Percentiles rank a stretch among this genome's conserved stretches.
These are phyloP conservation scores for Aureobasidium musti DNA, from an alignment of 2,329 filamentous ascomycete species.

Conservation along the genomic window DNA sequence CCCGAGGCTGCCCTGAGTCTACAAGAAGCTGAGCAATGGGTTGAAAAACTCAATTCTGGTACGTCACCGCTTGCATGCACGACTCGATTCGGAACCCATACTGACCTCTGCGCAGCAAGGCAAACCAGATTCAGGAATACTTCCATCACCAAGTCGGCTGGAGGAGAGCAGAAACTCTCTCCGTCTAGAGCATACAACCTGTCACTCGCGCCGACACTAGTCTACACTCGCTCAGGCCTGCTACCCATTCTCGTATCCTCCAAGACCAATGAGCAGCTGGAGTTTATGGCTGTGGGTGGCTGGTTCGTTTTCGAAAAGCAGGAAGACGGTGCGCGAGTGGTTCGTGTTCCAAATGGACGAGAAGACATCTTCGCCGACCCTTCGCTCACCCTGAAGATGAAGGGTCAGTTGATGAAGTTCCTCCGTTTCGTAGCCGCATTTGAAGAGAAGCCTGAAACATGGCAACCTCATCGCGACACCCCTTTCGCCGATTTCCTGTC, in stretches of 20 bases:
- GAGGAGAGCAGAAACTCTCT: slow-evolving; percentile 49
- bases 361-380: slow-evolving; percentile 88
- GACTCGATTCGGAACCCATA: not conserved
- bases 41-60: slow-evolving; percentile 44
- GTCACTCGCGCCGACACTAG: slow-evolving; percentile 79
- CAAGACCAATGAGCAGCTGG: slow-evolving; percentile 81
- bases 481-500: slow-evolving; percentile 62
- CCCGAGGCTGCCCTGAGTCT: slow-evolving; percentile 82
- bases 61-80: not conserved
- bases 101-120: slow-evolving; percentile 28
- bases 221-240: slow-evolving; percentile 79
- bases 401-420: slow-evolving; percentile 89
- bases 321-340: slow-evolving; percentile 47
- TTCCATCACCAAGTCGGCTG: slow-evolving; percentile 40
- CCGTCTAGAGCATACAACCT: slow-evolving; percentile 76
- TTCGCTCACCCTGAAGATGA: slow-evolving; percentile 74
- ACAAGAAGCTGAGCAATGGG: slow-evolving; percentile 78
- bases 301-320: slow-evolving; percentile 72
- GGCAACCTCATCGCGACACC: slow-evolving; percentile 59
- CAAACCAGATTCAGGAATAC: slow-evolving; percentile 38
- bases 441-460: slow-evolving; percentile 61
- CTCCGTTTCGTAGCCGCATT: slow-evolving; percentile 81
- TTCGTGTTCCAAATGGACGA: slow-evolving; percentile 79
- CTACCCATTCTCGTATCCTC: slow-evolving; percentile 84
- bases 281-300: slow-evolving; percentile 89